phyloP scores from a whole-genome alignment of 306 rosid species.

The Purshia tridentata region DNA sequence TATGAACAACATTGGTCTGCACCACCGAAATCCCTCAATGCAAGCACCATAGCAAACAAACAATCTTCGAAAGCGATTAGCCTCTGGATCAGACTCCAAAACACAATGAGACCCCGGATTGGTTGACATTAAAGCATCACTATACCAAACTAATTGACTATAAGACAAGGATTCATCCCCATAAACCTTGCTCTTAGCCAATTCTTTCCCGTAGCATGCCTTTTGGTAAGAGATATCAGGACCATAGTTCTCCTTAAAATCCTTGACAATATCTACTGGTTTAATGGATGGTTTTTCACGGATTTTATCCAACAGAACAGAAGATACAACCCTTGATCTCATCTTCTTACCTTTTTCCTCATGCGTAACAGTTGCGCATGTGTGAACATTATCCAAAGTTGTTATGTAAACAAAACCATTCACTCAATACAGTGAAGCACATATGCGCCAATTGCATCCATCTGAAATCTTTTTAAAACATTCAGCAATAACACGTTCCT shows the following conservation, averaged over 20 bases:
- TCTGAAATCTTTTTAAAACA: background rate
- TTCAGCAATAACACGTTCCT: background rate
- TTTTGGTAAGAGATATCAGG: background rate
- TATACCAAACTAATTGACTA: background rate
- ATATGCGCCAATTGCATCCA: background rate
- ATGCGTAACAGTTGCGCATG: background rate
- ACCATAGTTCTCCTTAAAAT: background rate
- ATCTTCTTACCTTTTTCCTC: background rate
- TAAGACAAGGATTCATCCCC: background rate
- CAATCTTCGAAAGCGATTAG: background rate
- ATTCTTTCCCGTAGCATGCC: background rate
- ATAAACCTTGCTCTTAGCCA: background rate
- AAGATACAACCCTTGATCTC: background rate
- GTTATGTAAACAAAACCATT: background rate
- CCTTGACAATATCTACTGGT: constrained; percentile 1
- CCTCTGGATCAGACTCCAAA: constrained; percentile 1
- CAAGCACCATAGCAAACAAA: background rate
- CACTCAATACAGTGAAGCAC: background rate
- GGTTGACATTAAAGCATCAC: background rate
- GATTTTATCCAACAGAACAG: background rate
- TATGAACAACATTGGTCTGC: background rate
- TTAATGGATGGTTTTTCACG: background rate
- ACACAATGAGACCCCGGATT: constrained; percentile 5
- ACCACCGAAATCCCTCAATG: constrained; percentile 2
- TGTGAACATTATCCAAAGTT: background rate